Conservation (phyloP, 768 basidiomycete genomes). For the Tulasnella sp. region DNA sequence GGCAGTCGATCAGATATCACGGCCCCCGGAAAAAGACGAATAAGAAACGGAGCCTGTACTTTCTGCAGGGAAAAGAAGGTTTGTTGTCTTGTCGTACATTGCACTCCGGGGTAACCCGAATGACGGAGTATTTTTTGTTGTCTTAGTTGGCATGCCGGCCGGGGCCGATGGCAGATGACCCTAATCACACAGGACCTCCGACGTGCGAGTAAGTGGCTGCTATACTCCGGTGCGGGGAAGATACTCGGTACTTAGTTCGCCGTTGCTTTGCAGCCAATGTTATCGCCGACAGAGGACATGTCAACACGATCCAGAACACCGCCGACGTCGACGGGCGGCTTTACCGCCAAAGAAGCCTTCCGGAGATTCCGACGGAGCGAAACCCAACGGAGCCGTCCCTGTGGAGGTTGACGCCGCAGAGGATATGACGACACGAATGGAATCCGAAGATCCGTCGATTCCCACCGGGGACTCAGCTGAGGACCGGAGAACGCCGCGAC, state of each 20-base stretch:
- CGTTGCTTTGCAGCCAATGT: slow-evolving; percentile 27
- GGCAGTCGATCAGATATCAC: slow-evolving; percentile 12
- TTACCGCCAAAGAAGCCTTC: slow-evolving; percentile 26
- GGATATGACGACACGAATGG: slow-evolving; percentile 24
- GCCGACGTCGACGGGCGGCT: slow-evolving; percentile 26
- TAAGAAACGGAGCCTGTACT: slow-evolving; percentile 27
- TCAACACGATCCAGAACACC: slow-evolving; percentile 32
- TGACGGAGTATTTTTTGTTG: background rate
- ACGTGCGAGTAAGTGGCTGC: slow-evolving; percentile 25
- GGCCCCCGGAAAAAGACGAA: slow-evolving; percentile 27
- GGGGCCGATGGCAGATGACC: slow-evolving; percentile 31
- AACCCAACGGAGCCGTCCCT: background rate
- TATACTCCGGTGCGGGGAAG: background rate
- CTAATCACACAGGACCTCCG: slow-evolving; percentile 25
- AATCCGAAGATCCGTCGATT: slow-evolving; percentile 29
- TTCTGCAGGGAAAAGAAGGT: slow-evolving; percentile 32
- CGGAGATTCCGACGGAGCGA: slow-evolving; percentile 14
- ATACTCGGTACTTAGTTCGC: slow-evolving; percentile 1
- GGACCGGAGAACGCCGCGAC: slow-evolving; percentile 7
- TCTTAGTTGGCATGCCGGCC: slow-evolving; percentile 30
- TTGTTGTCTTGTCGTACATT: slow-evolving; percentile 9
- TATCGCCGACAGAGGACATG: slow-evolving; percentile 32
- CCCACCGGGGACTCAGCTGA: slow-evolving; percentile 18
- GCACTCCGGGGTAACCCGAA: slow-evolving; percentile 2
- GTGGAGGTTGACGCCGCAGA: slow-evolving; percentile 23